Percentiles rank a stretch among this genome's conserved stretches.
phyloP scores from a whole-genome alignment of 2,329 filamentous ascomycete species.

The Claviceps sp. region DNA sequence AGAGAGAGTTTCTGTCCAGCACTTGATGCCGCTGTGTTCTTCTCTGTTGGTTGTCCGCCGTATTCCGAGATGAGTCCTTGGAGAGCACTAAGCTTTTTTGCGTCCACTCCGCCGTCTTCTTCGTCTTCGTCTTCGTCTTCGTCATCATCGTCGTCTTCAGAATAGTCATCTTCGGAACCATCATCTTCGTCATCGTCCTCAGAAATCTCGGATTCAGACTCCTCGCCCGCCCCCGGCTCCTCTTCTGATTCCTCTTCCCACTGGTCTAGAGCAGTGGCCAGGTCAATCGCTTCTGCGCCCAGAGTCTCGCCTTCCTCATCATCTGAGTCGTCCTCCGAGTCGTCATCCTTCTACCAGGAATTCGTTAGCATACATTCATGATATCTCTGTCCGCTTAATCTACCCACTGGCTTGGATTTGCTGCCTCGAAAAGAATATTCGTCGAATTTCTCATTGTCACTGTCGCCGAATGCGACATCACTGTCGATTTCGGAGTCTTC shows the following conservation, averaged over 20 bases:
- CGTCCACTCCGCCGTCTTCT: constrained; percentile 35
- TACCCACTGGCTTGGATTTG: constrained; percentile 19
- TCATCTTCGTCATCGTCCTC: constrained; percentile 25
- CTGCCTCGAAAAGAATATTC: constrained; percentile 49
- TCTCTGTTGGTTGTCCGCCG: constrained; percentile 47
- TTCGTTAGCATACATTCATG: neutral
- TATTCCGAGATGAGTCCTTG: constrained; percentile 58
- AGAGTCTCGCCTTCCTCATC: constrained; percentile 44
- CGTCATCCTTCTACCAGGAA: constrained; percentile 3
- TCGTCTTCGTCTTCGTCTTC: constrained; percentile 30
- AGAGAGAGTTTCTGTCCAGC: constrained; percentile 57
- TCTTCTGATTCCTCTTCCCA: constrained; percentile 36
- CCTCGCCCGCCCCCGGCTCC: constrained; percentile 31
- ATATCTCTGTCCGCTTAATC: neutral
- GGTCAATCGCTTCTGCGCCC: constrained; percentile 45
- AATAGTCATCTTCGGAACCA: constrained; percentile 29
- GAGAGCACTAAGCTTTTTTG: constrained; percentile 48
- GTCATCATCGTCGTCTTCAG: constrained; percentile 20
- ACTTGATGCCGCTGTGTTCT: constrained; percentile 25
- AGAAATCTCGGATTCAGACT: constrained; percentile 27
- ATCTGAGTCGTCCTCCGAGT: constrained; percentile 43
- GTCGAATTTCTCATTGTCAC: constrained; percentile 74
- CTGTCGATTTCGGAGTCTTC: constrained; percentile 53
- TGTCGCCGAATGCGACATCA: constrained; percentile 75
- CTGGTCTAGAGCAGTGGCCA: constrained; percentile 43